phyloP scores from a whole-genome alignment of 164 flowering plant genomes.

The Vitis labrusca region DNA sequence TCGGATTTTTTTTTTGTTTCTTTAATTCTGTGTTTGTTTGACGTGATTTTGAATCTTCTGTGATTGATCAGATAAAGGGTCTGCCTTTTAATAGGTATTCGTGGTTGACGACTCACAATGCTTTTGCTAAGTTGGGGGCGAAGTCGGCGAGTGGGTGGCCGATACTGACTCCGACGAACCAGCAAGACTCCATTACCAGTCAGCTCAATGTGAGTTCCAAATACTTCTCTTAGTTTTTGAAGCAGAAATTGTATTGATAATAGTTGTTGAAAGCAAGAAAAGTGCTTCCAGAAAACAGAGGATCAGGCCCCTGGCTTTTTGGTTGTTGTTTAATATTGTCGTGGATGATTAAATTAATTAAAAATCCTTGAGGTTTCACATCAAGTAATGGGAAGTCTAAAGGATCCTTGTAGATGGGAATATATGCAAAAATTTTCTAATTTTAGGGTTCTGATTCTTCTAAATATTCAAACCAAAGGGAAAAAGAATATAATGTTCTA shows the following conservation, averaged over 20 bases:
- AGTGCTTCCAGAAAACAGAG: no score
- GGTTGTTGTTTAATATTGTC: no score
- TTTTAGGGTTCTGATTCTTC: no score
- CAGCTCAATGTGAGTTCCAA: conserved; percentile 67
- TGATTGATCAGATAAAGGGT: conserved; percentile 46
- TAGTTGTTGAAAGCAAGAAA: no score
- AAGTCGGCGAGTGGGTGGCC: conserved; percentile 56
- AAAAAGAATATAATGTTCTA: no score
- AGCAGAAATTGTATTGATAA: not conserved
- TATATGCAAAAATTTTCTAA: no score
- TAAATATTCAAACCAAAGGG: no score
- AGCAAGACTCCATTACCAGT: conserved; percentile 73
- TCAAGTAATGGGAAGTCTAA: no score
- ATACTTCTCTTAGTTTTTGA: conserved; percentile 3
- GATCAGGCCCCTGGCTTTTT: no score
- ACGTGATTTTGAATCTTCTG: not conserved
- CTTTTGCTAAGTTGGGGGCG: conserved; percentile 61
- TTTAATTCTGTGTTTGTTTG: not conserved
- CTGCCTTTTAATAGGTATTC: conserved; percentile 81
- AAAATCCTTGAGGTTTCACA: no score
- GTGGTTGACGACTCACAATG: conserved; percentile 92
- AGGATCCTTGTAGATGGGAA: no score
- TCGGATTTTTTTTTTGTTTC: not conserved
- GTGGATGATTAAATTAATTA: no score
- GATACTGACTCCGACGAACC: conserved; percentile 64